Percentiles rank a stretch among this genome's conserved stretches.
Conservation (phyloP, 768 basidiomycete genomes). For the Boletellus emodensis region DNA sequence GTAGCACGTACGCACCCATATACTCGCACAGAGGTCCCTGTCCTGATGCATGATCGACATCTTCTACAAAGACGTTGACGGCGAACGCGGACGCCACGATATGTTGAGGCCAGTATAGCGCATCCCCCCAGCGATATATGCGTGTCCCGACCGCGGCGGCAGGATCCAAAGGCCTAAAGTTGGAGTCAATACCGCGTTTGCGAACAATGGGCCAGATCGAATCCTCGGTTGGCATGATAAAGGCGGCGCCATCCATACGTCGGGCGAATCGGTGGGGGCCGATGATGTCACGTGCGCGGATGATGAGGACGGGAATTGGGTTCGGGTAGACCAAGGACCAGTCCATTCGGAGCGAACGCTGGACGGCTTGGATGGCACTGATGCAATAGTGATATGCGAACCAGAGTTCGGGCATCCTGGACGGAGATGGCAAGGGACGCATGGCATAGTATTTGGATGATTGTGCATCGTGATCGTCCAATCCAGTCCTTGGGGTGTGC, state of each 20-base stretch:
- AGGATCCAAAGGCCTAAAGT: constrained; percentile 4
- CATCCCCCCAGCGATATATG: neutral
- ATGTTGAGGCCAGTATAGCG: constrained; percentile 13
- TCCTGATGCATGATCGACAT: neutral
- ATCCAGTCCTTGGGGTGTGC: constrained; percentile 4
- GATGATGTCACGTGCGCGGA: constrained; percentile 16
- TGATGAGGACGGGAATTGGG: constrained; percentile 22
- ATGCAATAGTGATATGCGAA: constrained; percentile 7
- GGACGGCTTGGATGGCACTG: constrained; percentile 9
- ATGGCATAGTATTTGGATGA: constrained; percentile 8
- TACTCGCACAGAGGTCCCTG: constrained; percentile 12
- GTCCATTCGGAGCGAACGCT: neutral
- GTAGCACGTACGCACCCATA: constrained; percentile 25
- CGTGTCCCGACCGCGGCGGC: neutral
- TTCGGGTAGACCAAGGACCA: constrained; percentile 12
- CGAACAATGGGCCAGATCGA: constrained; percentile 14
- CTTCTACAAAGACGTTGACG: constrained; percentile 25
- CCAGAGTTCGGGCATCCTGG: neutral
- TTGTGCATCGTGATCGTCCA: neutral
- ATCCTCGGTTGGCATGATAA: constrained; percentile 4
- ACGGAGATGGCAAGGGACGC: neutral
- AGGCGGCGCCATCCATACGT: constrained; percentile 4
- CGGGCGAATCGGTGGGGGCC: neutral
- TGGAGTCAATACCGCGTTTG: constrained; percentile 13
- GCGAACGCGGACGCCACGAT: constrained; percentile 18